These are phyloP conservation scores for Pyrenophora teres DNA, from an alignment of 2,329 filamentous ascomycete species.

Conservation along the genomic window DNA sequence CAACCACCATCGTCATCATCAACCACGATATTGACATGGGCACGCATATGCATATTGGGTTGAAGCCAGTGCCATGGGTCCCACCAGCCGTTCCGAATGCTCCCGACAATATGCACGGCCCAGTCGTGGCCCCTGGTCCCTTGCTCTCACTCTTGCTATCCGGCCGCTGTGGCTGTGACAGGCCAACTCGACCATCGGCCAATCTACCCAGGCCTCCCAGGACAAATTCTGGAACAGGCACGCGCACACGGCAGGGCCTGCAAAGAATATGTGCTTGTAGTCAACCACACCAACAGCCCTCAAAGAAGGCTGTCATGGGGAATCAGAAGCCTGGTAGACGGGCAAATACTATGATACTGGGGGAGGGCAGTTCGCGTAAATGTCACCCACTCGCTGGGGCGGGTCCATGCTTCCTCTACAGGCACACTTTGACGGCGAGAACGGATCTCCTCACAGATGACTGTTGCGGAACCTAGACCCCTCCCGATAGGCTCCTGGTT, in stretches of 20 bases:
- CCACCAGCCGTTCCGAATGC: constrained; percentile 11
- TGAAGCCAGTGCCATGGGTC: constrained; percentile 1
- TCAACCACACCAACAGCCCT: too few relatives aligned
- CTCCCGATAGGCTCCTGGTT: constrained; percentile 36
- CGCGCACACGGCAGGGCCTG: too few relatives aligned
- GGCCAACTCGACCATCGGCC: neutral
- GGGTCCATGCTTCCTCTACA: constrained; percentile 16
- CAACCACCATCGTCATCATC: too few relatives aligned
- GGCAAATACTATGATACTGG: neutral
- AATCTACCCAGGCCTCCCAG: neutral
- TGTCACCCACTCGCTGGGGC: neutral
- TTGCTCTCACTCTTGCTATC: constrained; percentile 12
- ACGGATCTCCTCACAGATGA: constrained; percentile 19
- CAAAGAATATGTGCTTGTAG: too few relatives aligned
- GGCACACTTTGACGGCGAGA: constrained; percentile 16
- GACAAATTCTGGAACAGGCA: neutral
- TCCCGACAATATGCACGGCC: constrained; percentile 17
- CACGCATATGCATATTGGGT: neutral
- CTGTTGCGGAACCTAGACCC: constrained; percentile 16
- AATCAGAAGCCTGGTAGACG: neutral
- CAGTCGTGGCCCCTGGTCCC: constrained; percentile 10
- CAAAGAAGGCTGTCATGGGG: too few relatives aligned
- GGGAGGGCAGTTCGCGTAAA: constrained; percentile 9
- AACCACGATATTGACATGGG: too few relatives aligned
- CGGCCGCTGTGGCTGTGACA: constrained; percentile 14